Base-by-base conservation (phyloP, 495 filamentous ascomycete species). In the Patellaria atrata region DNA sequence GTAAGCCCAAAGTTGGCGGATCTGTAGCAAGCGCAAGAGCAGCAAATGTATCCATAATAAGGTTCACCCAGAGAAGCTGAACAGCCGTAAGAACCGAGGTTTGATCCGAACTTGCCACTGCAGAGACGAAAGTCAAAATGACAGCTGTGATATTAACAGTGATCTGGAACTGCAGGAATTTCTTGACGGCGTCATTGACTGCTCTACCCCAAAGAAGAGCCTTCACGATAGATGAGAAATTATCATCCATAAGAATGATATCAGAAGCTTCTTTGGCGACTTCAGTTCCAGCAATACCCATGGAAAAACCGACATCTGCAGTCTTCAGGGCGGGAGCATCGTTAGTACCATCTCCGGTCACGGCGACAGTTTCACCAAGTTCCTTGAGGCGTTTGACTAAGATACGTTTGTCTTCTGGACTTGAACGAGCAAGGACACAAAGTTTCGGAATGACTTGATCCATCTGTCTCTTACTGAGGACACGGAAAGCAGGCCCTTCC, bases 21-120 rank as follows among this genome's bases (percentile, higher is more conserved):
- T 93, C 84, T 1, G 83, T 91, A 11, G 84, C 83, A 20, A 91
- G 62, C n/a, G 83, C 84, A 32, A 92, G 71, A n/a, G 84, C 83
- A 3, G 82, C 84, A 47, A 92, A 82, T n/a, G 83, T 89, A 48
- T 93, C 84, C 82, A 91, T 89, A 52, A 92, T 89, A 27, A 92
- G 59, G 52, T 93, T 91, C 25, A 92, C 79, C 83, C 83, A 93
- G 17, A 93, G 67, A 28, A 92, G 67, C 52, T 93, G 82, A 2
- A 89, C 82, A 14, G 82, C 77, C 3, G 75, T 85, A 35, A 93
- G 69, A 3, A 89, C 79, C 2, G 81, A 81, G 27, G 72, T 58
- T 51, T 84, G 69, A 0, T 70, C 56, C 1, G 45, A 43, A 47
- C 67, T 77, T 4, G 75, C 62, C 21, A 89, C 78, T 7, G 80